Base-by-base conservation (phyloP, 768 basidiomycete species). In the Austroboletus festivus region DNA sequence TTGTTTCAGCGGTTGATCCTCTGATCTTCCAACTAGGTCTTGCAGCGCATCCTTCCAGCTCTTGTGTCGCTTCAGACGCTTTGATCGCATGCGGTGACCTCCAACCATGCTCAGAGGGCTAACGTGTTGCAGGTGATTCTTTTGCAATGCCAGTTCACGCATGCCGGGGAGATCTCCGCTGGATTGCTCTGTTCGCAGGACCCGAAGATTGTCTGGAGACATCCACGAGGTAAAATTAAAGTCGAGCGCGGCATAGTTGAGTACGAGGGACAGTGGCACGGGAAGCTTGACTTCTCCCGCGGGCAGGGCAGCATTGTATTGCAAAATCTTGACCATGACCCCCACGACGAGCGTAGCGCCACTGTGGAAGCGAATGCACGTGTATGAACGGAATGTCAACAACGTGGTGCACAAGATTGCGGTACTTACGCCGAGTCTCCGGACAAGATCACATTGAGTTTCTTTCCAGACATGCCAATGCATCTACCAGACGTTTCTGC, bases 181-280 rank as follows among this genome's bases (percentile, higher is more conserved):
- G 1, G 92, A 93, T 61, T 92, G 89, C 64, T 98, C 94, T 3
- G 86, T 81, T 45, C 87, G 81, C 13, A 98, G 74, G 23, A 95
- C 86, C 5, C 81, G 83, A 47, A 97, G 74, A 65, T 97, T 83
- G 18, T 79, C 79, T 9, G 83, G 82, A 0, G 88, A 79, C 91
- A 93, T 93, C 95, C 95, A 98, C 19, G 93, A 95, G 0, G 92
- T 93, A 61, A 95, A 97, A 66, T 98, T 97, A 73, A 99, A 98
- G 67, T 98, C 94, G 38, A 98, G 78, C 21, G 88, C 89, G 0
- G 94, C 82, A 67, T 98, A 99, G 56, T 83, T 91, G 46, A 95
- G 79, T 23, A 96, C 83, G 49, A 98, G 74, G 1, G 89, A 88
- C 33, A 86, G 70, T 1, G 96, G 96, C 16, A 79, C 73, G 1